Percentiles rank a stretch among this genome's conserved stretches.
Conservation (phyloP, 768 basidiomycete genomes). For the Leucocoprinus leucothites region DNA sequence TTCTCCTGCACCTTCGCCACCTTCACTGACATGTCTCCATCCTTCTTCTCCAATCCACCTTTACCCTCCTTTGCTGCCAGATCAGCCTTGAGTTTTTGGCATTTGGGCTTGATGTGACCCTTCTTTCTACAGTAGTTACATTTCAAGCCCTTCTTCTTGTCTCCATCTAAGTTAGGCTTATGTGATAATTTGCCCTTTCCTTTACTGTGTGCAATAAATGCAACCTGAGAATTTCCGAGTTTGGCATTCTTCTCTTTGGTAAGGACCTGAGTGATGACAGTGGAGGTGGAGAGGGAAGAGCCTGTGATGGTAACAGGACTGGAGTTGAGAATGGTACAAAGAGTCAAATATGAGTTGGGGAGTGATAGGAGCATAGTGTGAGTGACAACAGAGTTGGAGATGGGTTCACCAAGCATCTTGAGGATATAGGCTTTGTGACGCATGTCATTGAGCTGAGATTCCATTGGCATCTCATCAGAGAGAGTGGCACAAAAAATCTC, state of each 20-base stretch:
- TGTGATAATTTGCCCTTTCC: neutral
- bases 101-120: conserved; percentile 17
- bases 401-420: conserved; percentile 7
- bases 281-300: conserved; percentile 9
- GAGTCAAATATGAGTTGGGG: conserved; percentile 10
- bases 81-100: conserved; percentile 14
- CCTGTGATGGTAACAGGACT: conserved; percentile 9
- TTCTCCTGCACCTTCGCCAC: neutral
- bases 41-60: conserved; percentile 1
- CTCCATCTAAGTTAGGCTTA: neutral
- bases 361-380: neutral
- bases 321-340: conserved; percentile 12
- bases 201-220: conserved; percentile 12
- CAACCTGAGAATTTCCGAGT: conserved; percentile 10
- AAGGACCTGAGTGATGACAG: conserved; percentile 15
- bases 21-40: conserved; percentile 9
- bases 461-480: conserved; percentile 14
- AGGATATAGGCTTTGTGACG: conserved; percentile 16
- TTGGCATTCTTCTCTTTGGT: conserved; percentile 13
- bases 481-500: conserved; percentile 15
- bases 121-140: conserved; percentile 17
- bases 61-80: conserved; percentile 3
- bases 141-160: conserved; percentile 6
- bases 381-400: conserved; percentile 3
- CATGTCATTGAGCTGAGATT: conserved; percentile 15